Percentiles rank a stretch among this genome's conserved stretches.
Evolutionary conservation across 2,329 filamentous ascomycete species (phyloP).

Genomic region (Apiospora hydei): DNA sequence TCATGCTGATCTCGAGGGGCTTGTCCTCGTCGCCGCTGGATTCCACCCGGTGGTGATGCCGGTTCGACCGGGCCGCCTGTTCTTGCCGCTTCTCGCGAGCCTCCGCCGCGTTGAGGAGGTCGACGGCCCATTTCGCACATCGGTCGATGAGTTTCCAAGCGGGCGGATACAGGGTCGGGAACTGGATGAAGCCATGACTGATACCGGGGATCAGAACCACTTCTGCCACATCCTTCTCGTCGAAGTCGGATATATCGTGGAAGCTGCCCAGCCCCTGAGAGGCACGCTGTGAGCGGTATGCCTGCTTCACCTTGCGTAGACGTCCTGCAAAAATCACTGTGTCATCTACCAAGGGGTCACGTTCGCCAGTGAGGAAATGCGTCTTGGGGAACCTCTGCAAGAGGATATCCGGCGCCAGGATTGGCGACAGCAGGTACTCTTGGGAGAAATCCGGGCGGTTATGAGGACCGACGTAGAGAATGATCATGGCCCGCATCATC

Average conservation of each 20-base stretch:
- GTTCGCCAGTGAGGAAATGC: conserved; percentile 92
- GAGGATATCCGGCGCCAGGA: conserved; percentile 85
- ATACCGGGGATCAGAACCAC: conserved; percentile 87
- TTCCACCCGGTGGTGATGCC: conserved; percentile 61
- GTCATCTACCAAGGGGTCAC: conserved; percentile 94
- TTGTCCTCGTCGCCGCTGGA: conserved; percentile 80
- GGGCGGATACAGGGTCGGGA: conserved; percentile 85
- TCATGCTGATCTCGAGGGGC: conserved; percentile 82
- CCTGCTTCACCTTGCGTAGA: conserved; percentile 79
- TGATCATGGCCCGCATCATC: conserved; percentile 99
- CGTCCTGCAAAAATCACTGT: conserved; percentile 95
- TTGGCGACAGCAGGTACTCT: conserved; percentile 89
- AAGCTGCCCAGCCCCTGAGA: conserved; percentile 58
- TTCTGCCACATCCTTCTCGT: conserved; percentile 79
- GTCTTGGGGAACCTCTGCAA: conserved; percentile 91
- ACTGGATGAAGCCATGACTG: conserved; percentile 93
- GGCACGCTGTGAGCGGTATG: conserved; percentile 57
- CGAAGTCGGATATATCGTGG: conserved; percentile 62
- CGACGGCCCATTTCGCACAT: conserved; percentile 81
- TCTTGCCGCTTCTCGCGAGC: conserved; percentile 43
- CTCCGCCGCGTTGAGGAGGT: conserved; percentile 69
- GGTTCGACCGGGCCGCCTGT: conserved; percentile 32
- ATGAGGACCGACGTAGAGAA: conserved; percentile 93
- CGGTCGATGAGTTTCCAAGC: conserved; percentile 88
- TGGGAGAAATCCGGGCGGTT: conserved; percentile 91